phyloP scores from a whole-genome alignment of 2,329 filamentous ascomycete genomes.

The Xenoacremonium recifei region DNA sequence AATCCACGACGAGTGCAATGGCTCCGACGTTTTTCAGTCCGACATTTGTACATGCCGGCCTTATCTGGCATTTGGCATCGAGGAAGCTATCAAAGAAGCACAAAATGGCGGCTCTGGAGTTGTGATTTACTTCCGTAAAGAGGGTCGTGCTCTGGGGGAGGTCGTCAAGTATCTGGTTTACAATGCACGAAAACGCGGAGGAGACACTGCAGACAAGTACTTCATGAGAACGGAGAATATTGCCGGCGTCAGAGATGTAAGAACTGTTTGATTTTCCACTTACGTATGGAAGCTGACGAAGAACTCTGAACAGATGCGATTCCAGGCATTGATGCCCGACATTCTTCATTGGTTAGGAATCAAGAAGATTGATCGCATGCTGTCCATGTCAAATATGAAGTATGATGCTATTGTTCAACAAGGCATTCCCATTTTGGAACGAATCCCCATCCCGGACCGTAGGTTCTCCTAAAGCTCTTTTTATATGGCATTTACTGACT shows the following conservation, averaged over 20 bases:
- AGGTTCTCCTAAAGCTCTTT: too few relatives aligned
- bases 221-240: conserved; percentile 94
- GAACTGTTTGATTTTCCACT: not conserved
- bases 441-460: conserved; percentile 75
- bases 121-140: conserved; percentile 96
- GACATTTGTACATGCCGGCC: conserved; percentile 92
- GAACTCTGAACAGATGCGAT: conserved; percentile 68
- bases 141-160: conserved; percentile 84
- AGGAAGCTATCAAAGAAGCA: conserved; percentile 91
- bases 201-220: conserved; percentile 77
- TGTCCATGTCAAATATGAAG: conserved; percentile 84
- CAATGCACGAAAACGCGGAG: conserved; percentile 71
- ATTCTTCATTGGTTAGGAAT: conserved; percentile 93
- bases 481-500: not conserved
- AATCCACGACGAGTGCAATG: conserved; percentile 61
- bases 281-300: not conserved
- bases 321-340: conserved; percentile 93
- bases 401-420: conserved; percentile 77
- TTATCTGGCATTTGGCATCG: conserved; percentile 87
- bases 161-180: conserved; percentile 80
- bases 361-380: conserved; percentile 91
- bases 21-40: conserved; percentile 87
- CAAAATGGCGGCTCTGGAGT: conserved; percentile 84
- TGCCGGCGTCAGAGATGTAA: conserved; percentile 56
- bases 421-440: conserved; percentile 46